Evolutionary conservation across 352 stramenopile species (phyloP).

Genomic region (Halophytophthora batemanensis): DNA sequence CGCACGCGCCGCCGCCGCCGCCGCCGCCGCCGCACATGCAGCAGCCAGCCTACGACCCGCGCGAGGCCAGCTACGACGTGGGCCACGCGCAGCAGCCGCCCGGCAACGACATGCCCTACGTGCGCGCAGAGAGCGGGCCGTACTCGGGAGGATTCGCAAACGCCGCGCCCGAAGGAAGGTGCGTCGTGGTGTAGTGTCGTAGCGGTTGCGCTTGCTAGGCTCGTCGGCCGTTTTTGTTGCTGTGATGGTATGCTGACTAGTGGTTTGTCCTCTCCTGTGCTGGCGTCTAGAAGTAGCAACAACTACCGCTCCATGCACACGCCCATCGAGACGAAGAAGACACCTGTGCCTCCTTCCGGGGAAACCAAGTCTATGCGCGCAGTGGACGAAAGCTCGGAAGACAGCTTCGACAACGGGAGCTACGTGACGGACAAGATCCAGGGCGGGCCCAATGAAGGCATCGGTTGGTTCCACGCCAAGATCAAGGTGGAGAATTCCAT

Average conservation of each 20-base stretch:
- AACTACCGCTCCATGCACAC: slow-evolving; percentile 55
- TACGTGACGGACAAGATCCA: slow-evolving; percentile 65
- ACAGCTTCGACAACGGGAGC: slow-evolving; percentile 70
- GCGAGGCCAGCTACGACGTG: slow-evolving; percentile 16
- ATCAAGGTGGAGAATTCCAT: slow-evolving; percentile 84
- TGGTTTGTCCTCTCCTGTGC: not conserved
- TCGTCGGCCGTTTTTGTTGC: not conserved
- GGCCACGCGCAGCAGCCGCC: slow-evolving; percentile 11
- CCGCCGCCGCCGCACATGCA: slow-evolving; percentile 8
- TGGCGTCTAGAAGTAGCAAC: slow-evolving; percentile 20
- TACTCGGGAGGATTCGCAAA: slow-evolving; percentile 19
- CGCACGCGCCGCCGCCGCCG: slow-evolving; percentile 23
- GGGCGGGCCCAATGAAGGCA: slow-evolving; percentile 43
- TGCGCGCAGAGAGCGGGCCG: slow-evolving; percentile 24
- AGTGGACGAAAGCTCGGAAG: slow-evolving; percentile 72
- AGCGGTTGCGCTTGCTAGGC: no score
- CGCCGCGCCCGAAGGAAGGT: slow-evolving; percentile 30
- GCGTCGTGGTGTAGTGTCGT: not conserved
- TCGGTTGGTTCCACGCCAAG: slow-evolving; percentile 86
- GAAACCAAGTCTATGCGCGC: slow-evolving; percentile 35
- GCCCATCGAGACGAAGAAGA: slow-evolving; percentile 47
- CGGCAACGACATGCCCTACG: slow-evolving; percentile 17
- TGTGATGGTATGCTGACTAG: not conserved
- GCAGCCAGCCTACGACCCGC: slow-evolving; percentile 12
- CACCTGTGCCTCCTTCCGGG: slow-evolving; percentile 3